Base-by-base conservation (phyloP, 2,329 filamentous ascomycete genomes). In the Zasmidium angulare region DNA sequence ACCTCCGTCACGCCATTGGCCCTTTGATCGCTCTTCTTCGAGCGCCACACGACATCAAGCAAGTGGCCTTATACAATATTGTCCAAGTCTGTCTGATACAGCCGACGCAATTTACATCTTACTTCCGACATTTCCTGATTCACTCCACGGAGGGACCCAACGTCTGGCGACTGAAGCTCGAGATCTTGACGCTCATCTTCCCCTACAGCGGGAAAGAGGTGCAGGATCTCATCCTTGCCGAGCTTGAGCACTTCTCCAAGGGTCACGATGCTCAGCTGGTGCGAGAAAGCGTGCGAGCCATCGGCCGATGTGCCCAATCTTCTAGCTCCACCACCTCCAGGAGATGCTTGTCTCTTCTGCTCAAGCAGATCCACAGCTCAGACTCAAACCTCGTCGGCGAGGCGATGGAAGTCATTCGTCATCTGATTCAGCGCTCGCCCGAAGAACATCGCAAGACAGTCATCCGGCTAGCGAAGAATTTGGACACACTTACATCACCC, bases 361-460 rank as follows among this genome's bases (percentile, higher is more conserved):
- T 99, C 14, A 85, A 88, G 49, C 93, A 98, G 70, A 92, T 98
- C 53, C 91, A 91, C 12, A 95, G 90, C 69, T 80, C 93, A 11
- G 93, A 98, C 69, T 89, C 92, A 1, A 91, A 88, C 22, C 81
- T 98, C 21, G 93, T 96, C 0, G 93, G 93, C 0, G 95, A 98
- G 73, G 93, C 92, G 1, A 79, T 99, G 59, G 97, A 96, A 2
- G 95, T 98, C 1, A 95, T 99, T 62, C 87, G 95, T 1, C 93
- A 98, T 74, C 81, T 99, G 53, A 98, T 99, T 55, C 95, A 99
- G 72, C 90, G 96, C 69, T 87, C 96, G 63, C 91, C 93, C 0
- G 78, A 85, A 24, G 86, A 86, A 2, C 95, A 99, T 72, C 83
- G 86, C 11, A 89, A 88, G 46, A 99, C 95, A 0, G 92, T 98